Evolutionary conservation across 106 monocot species (phyloP), one percentile per base, ranked within the genome.

Genomic region (Vanilla planifolia): DNA sequence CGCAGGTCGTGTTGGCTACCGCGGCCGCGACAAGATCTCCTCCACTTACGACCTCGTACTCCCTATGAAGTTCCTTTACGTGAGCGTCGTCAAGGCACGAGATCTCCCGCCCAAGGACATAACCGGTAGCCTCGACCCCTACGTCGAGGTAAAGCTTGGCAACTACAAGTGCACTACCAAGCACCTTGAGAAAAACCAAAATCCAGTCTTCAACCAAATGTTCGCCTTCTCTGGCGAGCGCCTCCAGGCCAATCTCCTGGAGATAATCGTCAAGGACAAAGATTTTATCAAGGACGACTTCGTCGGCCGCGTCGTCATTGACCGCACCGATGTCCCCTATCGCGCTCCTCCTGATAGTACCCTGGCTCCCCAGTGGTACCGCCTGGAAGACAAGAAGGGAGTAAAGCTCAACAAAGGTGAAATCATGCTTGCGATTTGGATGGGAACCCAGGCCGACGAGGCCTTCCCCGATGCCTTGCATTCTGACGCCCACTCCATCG

Each of bases 361-460:
- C 7, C 51, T 94, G 17, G 89, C 94, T 25, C 94, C 94, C 27
- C 79, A 86, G 71, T 94, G 94, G 94, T 94, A 94, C 77, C 46
- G 67, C 33, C 56, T 94, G 6, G 74, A 75, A 48, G 77, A 80
- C 68, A 86, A 77, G 75, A 67, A 69, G 24, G 83, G 78, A 6
- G 62, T 66, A 17, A 85, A 83, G 75, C 70, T 68, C 8, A 58
- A 27, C 13, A 55, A 66, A 0, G 93, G 93, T 1, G 94, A 95
- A 78, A 17, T 95, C 39, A 95, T 95, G 94, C 75, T 95, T 3
- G 79, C 85, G 1, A 76, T 89, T 1, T 95, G 94, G 94, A 57
- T 95, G 58, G 94, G 94, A 2, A 95, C 89, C 5, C 94, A 95
- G 57, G 94, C 94, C 29, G 94, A 95, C 51, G 94, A 95, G 73